phyloP scores from a whole-genome alignment of 305 asterid species.

The Coffea humblotiana region DNA sequence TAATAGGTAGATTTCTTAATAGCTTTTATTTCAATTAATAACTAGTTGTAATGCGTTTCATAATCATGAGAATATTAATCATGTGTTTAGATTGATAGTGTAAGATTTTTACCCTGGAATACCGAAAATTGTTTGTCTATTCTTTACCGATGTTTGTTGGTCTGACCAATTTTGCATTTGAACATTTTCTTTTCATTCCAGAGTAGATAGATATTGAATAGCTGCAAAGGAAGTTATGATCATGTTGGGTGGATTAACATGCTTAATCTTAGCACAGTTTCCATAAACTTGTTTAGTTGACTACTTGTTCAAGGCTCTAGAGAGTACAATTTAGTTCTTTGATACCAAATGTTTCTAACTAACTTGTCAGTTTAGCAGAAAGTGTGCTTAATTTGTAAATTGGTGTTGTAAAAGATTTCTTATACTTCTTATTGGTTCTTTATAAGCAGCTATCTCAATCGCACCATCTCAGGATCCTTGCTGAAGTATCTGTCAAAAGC shows the following conservation, averaged over 20 bases:
- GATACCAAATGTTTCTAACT: background rate
- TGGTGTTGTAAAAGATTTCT: background rate
- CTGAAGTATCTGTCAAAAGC: slow-evolving; percentile 94
- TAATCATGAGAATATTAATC: background rate
- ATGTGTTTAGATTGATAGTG: background rate
- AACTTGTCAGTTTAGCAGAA: background rate
- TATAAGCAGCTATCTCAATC: slow-evolving; percentile 87
- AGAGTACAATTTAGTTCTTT: slow-evolving; percentile 2
- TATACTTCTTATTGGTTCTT: slow-evolving; percentile 21
- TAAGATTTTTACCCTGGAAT: background rate
- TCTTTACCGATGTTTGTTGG: background rate
- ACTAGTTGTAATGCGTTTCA: background rate
- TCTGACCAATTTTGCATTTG: background rate
- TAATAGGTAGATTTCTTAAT: background rate
- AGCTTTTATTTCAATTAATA: background rate
- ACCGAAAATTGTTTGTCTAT: background rate
- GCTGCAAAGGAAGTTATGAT: background rate
- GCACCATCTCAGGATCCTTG: slow-evolving; percentile 87
- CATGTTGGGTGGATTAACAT: background rate
- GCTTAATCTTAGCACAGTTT: background rate
- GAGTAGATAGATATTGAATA: background rate
- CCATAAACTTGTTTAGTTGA: background rate
- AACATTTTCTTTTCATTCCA: background rate
- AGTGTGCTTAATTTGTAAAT: background rate
- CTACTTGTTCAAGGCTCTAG: no score